Percentiles rank a stretch among this genome's conserved stretches.
Evolutionary conservation across 495 filamentous ascomycete genomes (phyloP).

Genomic region (Clohesyomyces aquaticus): DNA sequence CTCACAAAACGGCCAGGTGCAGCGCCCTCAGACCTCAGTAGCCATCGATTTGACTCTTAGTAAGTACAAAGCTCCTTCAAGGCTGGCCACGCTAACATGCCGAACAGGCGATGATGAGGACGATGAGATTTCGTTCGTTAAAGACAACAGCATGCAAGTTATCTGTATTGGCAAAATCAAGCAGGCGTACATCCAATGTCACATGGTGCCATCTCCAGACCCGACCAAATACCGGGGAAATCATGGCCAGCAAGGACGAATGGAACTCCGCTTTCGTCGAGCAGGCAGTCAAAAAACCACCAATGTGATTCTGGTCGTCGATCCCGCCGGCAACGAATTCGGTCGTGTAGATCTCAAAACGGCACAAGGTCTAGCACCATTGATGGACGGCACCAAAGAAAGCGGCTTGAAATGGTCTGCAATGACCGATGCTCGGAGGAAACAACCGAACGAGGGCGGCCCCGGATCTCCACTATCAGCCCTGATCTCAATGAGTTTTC

Average conservation of each 20-base stretch:
- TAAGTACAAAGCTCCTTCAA: slow-evolving; percentile 11
- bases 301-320: slow-evolving; percentile 67
- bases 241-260: slow-evolving; percentile 65
- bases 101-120: slow-evolving; percentile 44
- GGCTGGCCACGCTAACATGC: background rate
- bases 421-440: slow-evolving; percentile 65
- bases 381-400: slow-evolving; percentile 65
- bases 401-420: slow-evolving; percentile 67
- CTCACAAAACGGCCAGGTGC: slow-evolving; percentile 56
- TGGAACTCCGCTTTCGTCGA: slow-evolving; percentile 70
- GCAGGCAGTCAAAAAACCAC: slow-evolving; percentile 51
- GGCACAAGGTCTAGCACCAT: slow-evolving; percentile 65
- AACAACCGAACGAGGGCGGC: slow-evolving; percentile 55
- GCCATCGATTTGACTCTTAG: slow-evolving; percentile 38
- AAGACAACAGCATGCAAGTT: slow-evolving; percentile 55
- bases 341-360: slow-evolving; percentile 74
- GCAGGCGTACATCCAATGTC: slow-evolving; percentile 67
- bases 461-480: slow-evolving; percentile 58
- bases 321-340: slow-evolving; percentile 70
- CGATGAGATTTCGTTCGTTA: slow-evolving; percentile 59
- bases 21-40: slow-evolving; percentile 27
- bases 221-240: slow-evolving; percentile 59
- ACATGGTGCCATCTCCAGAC: slow-evolving; percentile 66
- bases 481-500: slow-evolving; percentile 64
- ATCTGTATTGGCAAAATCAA: slow-evolving; percentile 87